Conservation (phyloP, 805 yeast genomes). For the Teunomyces barrocoloradensis region DNA sequence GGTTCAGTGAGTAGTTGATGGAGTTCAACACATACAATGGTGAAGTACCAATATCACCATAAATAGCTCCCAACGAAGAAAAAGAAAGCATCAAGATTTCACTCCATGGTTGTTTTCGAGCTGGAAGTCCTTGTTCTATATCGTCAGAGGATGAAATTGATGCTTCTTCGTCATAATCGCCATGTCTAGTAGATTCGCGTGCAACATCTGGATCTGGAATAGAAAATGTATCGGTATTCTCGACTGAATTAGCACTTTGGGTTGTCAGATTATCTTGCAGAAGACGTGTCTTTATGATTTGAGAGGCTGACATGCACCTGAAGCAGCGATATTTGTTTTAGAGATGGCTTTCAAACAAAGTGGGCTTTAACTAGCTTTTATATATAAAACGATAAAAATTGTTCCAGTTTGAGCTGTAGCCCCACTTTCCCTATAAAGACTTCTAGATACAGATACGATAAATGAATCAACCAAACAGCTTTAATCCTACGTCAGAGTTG, state of each 20-base stretch:
- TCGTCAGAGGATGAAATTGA: constrained; percentile 6
- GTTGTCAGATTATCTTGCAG: constrained; percentile 10
- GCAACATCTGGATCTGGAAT: neutral
- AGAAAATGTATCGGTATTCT: constrained; percentile 14
- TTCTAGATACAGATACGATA: neutral
- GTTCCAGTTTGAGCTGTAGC: neutral
- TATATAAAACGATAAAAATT: neutral
- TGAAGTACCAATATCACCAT: constrained; percentile 63
- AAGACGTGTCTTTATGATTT: constrained; percentile 6
- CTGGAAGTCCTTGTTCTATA: neutral
- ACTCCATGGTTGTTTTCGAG: constrained; percentile 16
- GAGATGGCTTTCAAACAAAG: too few species aligned
- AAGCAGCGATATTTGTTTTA: neutral
- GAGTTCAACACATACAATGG: constrained; percentile 51
- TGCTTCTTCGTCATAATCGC: constrained; percentile 10
- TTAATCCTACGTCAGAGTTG: neutral
- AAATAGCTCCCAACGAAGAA: constrained; percentile 58
- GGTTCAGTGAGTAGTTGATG: constrained; percentile 21
- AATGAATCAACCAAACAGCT: neutral
- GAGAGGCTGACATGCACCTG: neutral
- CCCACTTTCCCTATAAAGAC: neutral
- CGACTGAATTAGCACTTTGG: constrained; percentile 15
- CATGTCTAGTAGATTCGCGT: constrained; percentile 2
- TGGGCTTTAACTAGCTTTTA: too few species aligned
- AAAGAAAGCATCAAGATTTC: constrained; percentile 31